Evolutionary conservation across 164 flowering plant genomes (phyloP).

Genomic region (Paratinospora sagittata): DNA sequence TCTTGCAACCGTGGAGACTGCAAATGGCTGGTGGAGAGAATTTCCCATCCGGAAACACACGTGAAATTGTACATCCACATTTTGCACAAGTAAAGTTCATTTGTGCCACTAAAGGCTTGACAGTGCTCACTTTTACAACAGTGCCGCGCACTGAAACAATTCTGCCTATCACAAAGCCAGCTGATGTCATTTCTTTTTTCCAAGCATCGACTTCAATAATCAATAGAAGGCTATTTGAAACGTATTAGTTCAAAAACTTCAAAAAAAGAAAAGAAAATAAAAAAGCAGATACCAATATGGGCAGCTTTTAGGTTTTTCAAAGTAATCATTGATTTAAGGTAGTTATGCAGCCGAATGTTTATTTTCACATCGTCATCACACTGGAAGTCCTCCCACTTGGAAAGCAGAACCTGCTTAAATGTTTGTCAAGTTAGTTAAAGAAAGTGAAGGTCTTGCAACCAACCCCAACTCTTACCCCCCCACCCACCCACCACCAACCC

Average conservation of each 20-base stretch:
- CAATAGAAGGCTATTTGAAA: neutral
- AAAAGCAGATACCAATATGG: conserved; percentile 61
- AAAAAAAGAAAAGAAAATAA: neutral
- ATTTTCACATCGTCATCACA: conserved; percentile 43
- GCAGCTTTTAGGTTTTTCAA: conserved; percentile 90
- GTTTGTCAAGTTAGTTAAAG: neutral
- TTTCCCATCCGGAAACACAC: conserved; percentile 86
- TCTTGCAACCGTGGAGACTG: conserved; percentile 61
- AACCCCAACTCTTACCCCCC: neutral
- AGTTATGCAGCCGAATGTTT: conserved; percentile 66
- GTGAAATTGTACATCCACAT: conserved; percentile 52
- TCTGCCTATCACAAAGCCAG: conserved; percentile 48
- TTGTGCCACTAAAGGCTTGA: conserved; percentile 69
- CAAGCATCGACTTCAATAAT: neutral
- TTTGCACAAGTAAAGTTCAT: conserved; percentile 72
- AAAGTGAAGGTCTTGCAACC: neutral
- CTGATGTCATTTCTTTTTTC: conserved; percentile 3
- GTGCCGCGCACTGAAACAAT: conserved; percentile 92
- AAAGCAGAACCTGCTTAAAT: conserved; percentile 39
- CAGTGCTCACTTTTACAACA: conserved; percentile 85
- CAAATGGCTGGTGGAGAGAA: conserved; percentile 79
- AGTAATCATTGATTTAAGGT: conserved; percentile 72
- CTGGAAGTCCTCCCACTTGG: conserved; percentile 21
- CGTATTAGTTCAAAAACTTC: too few relatives aligned
- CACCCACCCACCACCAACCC: too few relatives aligned